phyloP scores from a whole-genome alignment of 768 basidiomycete species.

The Leccinum fibrillosum region DNA sequence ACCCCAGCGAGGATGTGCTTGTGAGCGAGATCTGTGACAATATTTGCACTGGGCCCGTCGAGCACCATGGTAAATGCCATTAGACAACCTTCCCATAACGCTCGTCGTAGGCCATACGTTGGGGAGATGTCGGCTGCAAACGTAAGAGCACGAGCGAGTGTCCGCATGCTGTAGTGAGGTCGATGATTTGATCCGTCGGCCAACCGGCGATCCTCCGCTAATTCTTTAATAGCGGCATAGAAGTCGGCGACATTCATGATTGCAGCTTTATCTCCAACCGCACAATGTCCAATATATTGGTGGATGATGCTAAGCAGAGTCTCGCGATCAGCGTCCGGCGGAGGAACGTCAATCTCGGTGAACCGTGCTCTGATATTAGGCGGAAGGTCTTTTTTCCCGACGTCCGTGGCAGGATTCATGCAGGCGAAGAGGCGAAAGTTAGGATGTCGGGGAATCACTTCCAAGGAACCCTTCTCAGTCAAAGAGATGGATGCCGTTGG shows the following conservation, averaged over 20 bases:
- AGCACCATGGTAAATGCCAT: constrained; percentile 99
- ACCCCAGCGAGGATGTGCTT: constrained; percentile 77
- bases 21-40: constrained; percentile 67
- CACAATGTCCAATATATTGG: constrained; percentile 83
- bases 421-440: constrained; percentile 97
- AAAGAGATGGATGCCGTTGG: constrained; percentile 86
- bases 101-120: constrained; percentile 75
- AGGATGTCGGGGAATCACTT: constrained; percentile 86
- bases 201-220: constrained; percentile 71
- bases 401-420: constrained; percentile 99
- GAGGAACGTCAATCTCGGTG: constrained; percentile 93
- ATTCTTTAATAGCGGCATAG: constrained; percentile 74
- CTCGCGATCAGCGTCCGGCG: constrained; percentile 89
- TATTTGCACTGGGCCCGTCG: constrained; percentile 63
- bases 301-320: constrained; percentile 82
- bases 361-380: constrained; percentile 87
- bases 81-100: constrained; percentile 93
- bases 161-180: constrained; percentile 98
- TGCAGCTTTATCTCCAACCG: constrained; percentile 80
- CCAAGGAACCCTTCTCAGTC: constrained; percentile 89
- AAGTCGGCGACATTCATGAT: constrained; percentile 93
- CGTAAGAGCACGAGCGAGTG: constrained; percentile 82
- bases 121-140: constrained; percentile 83
- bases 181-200: constrained; percentile 91
- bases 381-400: constrained; percentile 96